A percentile compares a stretch with the other conserved stretches of the same genome.
Conservation (phyloP, 2,329 filamentous ascomycete species). For the Trichoderma breve region DNA sequence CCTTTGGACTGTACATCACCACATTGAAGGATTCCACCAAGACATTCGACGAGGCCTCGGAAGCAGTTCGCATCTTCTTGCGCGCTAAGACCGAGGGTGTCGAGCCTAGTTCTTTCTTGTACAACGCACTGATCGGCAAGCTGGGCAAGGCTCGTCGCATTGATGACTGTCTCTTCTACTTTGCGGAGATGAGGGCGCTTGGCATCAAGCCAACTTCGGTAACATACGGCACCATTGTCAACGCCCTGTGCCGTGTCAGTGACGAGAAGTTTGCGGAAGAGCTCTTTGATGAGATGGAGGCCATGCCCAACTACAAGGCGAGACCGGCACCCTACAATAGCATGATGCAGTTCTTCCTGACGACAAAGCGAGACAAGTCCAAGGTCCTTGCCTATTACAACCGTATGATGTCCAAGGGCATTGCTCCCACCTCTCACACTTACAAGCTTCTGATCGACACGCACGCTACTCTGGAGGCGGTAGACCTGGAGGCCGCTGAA, state of each 20-base stretch:
- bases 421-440: slow-evolving; percentile 89
- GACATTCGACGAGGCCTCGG: slow-evolving; percentile 95
- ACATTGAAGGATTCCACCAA: slow-evolving; percentile 95
- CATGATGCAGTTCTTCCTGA: slow-evolving; percentile 99
- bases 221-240: slow-evolving; percentile 97
- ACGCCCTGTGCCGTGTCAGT: slow-evolving; percentile 92
- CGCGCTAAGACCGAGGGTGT: slow-evolving; percentile 91
- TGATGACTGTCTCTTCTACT: slow-evolving; percentile 97
- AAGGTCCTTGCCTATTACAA: slow-evolving; percentile 96
- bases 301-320: slow-evolving; percentile 98
- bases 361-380: slow-evolving; percentile 89
- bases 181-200: slow-evolving; percentile 91
- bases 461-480: slow-evolving; percentile 87
- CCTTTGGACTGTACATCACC: slow-evolving; percentile 98
- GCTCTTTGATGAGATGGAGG: slow-evolving; percentile 98
- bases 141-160: slow-evolving; percentile 96
- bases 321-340: slow-evolving; percentile 97
- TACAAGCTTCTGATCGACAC: slow-evolving; percentile 97
- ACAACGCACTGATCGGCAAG: slow-evolving; percentile 98
- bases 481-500: slow-evolving; percentile 85
- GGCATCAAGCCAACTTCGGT: slow-evolving; percentile 95
- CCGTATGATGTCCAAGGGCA: slow-evolving; percentile 84
- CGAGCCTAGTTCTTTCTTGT: slow-evolving; percentile 92
- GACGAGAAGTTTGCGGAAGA: slow-evolving; percentile 98
- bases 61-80: slow-evolving; percentile 96